Conservation (phyloP, 106 monocot species). For the Chionographis japonica region DNA sequence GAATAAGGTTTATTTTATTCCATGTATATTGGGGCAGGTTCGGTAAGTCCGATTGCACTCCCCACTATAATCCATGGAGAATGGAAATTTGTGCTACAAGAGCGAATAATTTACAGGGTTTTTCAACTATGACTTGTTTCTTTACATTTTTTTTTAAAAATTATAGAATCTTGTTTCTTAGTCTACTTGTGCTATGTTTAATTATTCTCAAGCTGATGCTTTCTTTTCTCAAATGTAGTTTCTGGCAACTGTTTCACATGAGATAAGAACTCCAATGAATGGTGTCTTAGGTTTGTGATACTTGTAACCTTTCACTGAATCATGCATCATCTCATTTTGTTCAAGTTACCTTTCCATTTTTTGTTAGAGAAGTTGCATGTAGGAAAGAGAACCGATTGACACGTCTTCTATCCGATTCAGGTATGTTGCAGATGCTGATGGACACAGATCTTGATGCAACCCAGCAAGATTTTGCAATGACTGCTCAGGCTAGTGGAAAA, state of each 20-base stretch:
- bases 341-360: background rate
- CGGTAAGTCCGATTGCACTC: no score
- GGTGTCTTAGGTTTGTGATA: constrained; percentile 75
- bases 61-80: no score
- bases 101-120: no score
- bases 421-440: constrained; percentile 92
- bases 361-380: background rate
- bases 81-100: no score
- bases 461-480: constrained; percentile 81
- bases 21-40: no score
- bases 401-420: constrained; percentile 21
- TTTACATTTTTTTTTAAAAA: no score
- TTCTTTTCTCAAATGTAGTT: constrained; percentile 47
- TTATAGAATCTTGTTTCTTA: background rate
- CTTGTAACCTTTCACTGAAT: background rate
- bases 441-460: constrained; percentile 82
- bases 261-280: constrained; percentile 95
- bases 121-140: no score
- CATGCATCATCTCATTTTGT: background rate
- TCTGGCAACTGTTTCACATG: constrained; percentile 92
- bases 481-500: constrained; percentile 84
- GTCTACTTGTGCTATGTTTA: background rate
- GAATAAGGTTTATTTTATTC: no score
- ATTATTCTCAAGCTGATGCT: constrained; percentile 1
- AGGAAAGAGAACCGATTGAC: background rate